These are phyloP conservation scores for Neurospora cerealis DNA, from an alignment of 495 filamentous ascomycete genomes.

Conservation along the genomic window DNA sequence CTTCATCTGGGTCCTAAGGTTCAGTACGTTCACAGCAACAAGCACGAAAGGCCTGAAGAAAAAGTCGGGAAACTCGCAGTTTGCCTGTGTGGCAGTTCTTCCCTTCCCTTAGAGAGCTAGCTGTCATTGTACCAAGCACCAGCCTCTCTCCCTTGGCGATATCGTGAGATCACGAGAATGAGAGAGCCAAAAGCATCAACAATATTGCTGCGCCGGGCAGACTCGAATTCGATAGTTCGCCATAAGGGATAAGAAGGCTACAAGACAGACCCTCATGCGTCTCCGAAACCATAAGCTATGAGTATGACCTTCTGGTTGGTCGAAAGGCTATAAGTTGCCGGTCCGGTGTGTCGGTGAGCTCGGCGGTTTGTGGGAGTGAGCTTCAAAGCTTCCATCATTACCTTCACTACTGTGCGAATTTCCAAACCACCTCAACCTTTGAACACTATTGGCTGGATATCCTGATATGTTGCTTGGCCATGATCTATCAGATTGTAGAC, in stretches of 20 bases:
- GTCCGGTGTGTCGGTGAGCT: neutral
- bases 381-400: neutral
- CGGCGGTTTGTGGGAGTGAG: neutral
- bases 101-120: neutral
- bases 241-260: neutral
- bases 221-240: neutral
- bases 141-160: neutral
- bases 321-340: neutral
- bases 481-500: neutral
- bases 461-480: neutral
- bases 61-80: neutral
- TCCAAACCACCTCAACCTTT: neutral
- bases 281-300: neutral
- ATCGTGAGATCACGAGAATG: neutral
- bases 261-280: neutral
- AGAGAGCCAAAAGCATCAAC: neutral
- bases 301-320: neutral
- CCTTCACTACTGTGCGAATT: neutral
- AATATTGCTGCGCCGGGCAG: neutral
- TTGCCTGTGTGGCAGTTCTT: neutral
- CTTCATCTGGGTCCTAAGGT: neutral
- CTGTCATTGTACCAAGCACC: neutral
- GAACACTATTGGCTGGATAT: neutral
- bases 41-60: neutral
- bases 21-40: neutral